A percentile compares a stretch with the other conserved stretches of the same genome.
These are phyloP conservation scores for Metschnikowia colocasiae DNA, from an alignment of 805 yeast species.

Conservation along the genomic window DNA sequence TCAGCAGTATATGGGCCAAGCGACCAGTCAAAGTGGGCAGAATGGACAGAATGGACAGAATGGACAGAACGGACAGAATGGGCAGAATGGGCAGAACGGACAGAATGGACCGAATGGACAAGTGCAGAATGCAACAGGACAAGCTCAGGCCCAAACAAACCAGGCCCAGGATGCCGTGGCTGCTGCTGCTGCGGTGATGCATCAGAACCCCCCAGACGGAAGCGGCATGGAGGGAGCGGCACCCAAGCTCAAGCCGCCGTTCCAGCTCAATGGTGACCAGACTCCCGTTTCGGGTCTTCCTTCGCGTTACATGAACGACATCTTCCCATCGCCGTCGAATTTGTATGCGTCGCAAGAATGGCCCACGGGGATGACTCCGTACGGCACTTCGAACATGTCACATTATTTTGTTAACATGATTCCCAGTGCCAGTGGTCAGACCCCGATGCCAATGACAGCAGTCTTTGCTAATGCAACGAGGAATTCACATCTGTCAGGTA, in stretches of 20 bases:
- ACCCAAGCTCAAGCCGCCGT: constrained; percentile 16
- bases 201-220: not conserved
- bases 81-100: no score
- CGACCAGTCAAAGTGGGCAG: not conserved
- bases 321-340: constrained; percentile 79
- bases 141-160: not conserved
- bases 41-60: not conserved
- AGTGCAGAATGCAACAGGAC: not conserved
- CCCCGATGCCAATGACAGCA: constrained; percentile 16
- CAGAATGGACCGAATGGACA: not conserved
- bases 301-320: constrained; percentile 64
- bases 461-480: constrained; percentile 8
- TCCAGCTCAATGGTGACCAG: constrained; percentile 47
- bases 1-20: constrained; percentile 18
- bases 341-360: constrained; percentile 56
- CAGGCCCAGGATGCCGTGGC: constrained; percentile 6
- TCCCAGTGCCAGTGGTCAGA: constrained; percentile 23
- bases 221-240: constrained; percentile 7
- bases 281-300: constrained; percentile 72
- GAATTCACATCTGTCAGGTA: constrained; percentile 12
- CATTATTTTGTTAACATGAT: constrained; percentile 37
- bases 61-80: not conserved
- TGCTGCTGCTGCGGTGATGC: constrained; percentile 1
- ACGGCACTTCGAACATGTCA: constrained; percentile 26
- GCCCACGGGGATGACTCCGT: constrained; percentile 41